A percentile compares a stretch with the other conserved stretches of the same genome.
phyloP scores from a whole-genome alignment of 139 green algal species.

The Micractinium conductrix region DNA sequence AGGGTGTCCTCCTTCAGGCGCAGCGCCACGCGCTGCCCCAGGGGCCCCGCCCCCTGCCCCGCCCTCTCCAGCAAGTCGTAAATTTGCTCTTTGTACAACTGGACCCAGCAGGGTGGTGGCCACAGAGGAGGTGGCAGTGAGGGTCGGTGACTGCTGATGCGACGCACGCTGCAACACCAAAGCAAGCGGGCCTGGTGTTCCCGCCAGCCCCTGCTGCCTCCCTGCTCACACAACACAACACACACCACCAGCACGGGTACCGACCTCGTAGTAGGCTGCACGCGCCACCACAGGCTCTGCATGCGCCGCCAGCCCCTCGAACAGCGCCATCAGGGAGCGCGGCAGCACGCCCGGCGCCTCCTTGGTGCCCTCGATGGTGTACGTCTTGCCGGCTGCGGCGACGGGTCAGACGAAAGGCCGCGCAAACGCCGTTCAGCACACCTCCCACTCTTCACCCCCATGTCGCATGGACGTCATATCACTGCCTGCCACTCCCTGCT shows the following conservation, averaged over 20 bases:
- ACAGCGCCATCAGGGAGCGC: conserved; percentile 61
- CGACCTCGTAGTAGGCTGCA: conserved; percentile 57
- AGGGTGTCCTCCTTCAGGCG: conserved; percentile 65
- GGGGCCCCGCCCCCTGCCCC: not conserved
- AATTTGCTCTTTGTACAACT: conserved; percentile 87
- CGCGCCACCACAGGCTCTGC: conserved; percentile 36
- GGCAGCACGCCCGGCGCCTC: conserved; percentile 72
- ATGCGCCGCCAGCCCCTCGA: conserved; percentile 53
- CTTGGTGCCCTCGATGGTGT: conserved; percentile 75
- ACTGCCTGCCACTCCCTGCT: too few species aligned
- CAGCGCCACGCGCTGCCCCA: conserved; percentile 41
- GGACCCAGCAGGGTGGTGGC: too few species aligned
- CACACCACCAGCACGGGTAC: not conserved
- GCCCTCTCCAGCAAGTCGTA: conserved; percentile 76
- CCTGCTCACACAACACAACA: not conserved
- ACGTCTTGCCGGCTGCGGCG: conserved; percentile 84
- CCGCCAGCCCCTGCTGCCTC: not conserved
- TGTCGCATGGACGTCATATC: too few species aligned
- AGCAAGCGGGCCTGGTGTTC: too few species aligned
- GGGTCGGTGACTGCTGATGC: not conserved
- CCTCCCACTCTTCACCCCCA: too few species aligned
- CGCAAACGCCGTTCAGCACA: too few species aligned
- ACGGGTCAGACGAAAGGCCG: too few species aligned
- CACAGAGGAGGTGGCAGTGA: too few species aligned
- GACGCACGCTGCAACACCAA: not conserved